Conservation (phyloP, 805 yeast genomes). For the Ogataea saltuana region DNA sequence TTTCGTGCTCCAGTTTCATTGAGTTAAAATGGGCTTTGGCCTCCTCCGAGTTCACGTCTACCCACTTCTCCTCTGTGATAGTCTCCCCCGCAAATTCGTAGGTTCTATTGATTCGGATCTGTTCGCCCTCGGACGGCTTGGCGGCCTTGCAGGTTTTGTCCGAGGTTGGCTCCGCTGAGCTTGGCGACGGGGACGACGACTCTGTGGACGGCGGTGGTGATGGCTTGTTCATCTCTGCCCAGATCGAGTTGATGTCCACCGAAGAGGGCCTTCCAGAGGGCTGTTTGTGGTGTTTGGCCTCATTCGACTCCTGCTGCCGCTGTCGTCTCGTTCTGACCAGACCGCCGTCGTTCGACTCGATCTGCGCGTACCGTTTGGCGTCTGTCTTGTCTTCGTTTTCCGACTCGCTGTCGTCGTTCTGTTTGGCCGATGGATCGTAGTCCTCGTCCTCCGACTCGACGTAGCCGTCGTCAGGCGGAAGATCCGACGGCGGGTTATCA, state of each 20-base stretch:
- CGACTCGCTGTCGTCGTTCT: constrained; percentile 40
- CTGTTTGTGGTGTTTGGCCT: constrained; percentile 22
- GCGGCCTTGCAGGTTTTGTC: constrained; percentile 26
- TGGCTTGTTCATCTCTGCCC: constrained; percentile 51
- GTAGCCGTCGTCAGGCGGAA: constrained; percentile 51
- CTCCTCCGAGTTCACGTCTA: constrained; percentile 77
- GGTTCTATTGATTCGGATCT: constrained; percentile 69
- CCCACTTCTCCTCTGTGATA: constrained; percentile 74
- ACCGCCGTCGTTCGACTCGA: constrained; percentile 62
- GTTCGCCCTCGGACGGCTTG: neutral
- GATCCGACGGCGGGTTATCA: neutral
- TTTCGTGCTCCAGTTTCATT: constrained; percentile 31
- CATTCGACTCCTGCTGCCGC: constrained; percentile 41
- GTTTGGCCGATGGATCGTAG: constrained; percentile 42
- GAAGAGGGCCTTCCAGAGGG: constrained; percentile 27
- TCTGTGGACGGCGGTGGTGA: neutral
- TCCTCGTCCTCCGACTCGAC: constrained; percentile 61
- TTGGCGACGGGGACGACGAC: neutral
- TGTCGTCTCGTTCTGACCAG: constrained; percentile 71
- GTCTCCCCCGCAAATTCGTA: constrained; percentile 90
- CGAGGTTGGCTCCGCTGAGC: constrained; percentile 30
- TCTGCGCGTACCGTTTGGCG: constrained; percentile 40
- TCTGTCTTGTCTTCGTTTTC: constrained; percentile 37
- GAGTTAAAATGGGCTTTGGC: constrained; percentile 78
- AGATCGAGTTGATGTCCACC: constrained; percentile 51